Evolutionary conservation across 495 filamentous ascomycete genomes (phyloP).

Genomic region (Penicillium goetzii): DNA sequence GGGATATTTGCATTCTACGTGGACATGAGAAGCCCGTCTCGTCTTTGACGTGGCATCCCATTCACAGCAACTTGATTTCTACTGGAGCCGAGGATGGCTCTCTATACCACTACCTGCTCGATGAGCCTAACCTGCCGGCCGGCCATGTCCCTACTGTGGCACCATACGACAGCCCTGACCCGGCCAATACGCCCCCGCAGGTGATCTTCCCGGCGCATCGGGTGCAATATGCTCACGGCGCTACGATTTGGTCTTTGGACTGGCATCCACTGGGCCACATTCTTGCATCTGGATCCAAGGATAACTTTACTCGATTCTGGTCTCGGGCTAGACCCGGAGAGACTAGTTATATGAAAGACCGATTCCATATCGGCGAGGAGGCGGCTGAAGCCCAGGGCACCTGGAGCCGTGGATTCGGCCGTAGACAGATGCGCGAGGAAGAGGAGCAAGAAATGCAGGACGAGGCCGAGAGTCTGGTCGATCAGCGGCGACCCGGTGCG

Average conservation of each 20-base stretch:
- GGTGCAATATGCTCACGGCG: constrained; percentile 84
- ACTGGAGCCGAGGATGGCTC: constrained; percentile 89
- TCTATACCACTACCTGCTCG: constrained; percentile 87
- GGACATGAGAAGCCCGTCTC: constrained; percentile 96
- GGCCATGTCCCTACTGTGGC: constrained; percentile 69
- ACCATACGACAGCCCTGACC: constrained; percentile 81
- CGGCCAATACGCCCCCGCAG: constrained; percentile 75
- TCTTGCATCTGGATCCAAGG: constrained; percentile 97
- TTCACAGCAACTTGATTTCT: constrained; percentile 84
- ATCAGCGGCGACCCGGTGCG: constrained; percentile 73
- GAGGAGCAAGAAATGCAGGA: constrained; percentile 93
- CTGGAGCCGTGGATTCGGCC: constrained; percentile 79
- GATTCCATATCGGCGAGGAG: constrained; percentile 91
- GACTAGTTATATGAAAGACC: constrained; percentile 77
- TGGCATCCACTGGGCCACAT: constrained; percentile 98
- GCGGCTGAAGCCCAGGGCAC: constrained; percentile 92
- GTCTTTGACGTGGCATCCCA: constrained; percentile 90
- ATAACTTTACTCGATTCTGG: constrained; percentile 96
- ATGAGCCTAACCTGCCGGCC: constrained; percentile 82
- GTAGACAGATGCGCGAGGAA: constrained; percentile 81
- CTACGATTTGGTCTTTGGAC: constrained; percentile 93
- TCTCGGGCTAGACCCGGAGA: constrained; percentile 86
- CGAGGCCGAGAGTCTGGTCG: constrained; percentile 89
- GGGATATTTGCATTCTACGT: constrained; percentile 86
- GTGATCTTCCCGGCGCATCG: constrained; percentile 87